These are phyloP conservation scores for Elsinoe fawcettii DNA, from an alignment of 2,329 filamentous ascomycete species.

Conservation along the genomic window DNA sequence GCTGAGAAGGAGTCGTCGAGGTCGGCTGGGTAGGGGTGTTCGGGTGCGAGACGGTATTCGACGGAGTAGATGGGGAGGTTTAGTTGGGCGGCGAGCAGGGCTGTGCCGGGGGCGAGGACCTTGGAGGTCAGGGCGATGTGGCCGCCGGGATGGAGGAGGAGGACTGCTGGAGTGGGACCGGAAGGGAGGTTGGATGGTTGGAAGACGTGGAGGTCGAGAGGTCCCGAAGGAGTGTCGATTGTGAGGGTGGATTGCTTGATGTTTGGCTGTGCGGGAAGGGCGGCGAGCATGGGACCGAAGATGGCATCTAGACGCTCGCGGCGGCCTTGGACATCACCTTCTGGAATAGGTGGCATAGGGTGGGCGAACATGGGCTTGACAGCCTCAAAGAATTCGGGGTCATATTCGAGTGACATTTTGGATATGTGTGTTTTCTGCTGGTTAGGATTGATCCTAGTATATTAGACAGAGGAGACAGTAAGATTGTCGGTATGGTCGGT, in stretches of 20 bases:
- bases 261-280: slow-evolving; percentile 14
- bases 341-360: slow-evolving; percentile 14
- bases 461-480: too few relatives aligned
- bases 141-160: slow-evolving; percentile 39
- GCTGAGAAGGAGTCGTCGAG: slow-evolving; percentile 18
- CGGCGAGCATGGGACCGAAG: slow-evolving; percentile 11
- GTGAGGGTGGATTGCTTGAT: slow-evolving; percentile 19
- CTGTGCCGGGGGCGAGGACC: slow-evolving; percentile 26
- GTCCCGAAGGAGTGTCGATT: background rate
- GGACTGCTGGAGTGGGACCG: slow-evolving; percentile 22
- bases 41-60: slow-evolving; percentile 31
- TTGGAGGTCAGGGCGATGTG: slow-evolving; percentile 29
- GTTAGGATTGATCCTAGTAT: background rate
- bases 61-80: slow-evolving; percentile 31
- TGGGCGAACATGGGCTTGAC: slow-evolving; percentile 15
- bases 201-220: slow-evolving; percentile 18
- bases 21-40: slow-evolving; percentile 20
- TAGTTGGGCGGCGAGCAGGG: slow-evolving; percentile 32
- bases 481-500: background rate
- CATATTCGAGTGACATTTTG: slow-evolving; percentile 19
- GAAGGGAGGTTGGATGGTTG: slow-evolving; percentile 20
- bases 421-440: background rate
- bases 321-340: slow-evolving; percentile 20
- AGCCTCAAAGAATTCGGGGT: slow-evolving; percentile 17
- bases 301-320: slow-evolving; percentile 16